Base-by-base conservation (phyloP, 1,284 basidiomycete genomes). In the Puccinia hordei region DNA sequence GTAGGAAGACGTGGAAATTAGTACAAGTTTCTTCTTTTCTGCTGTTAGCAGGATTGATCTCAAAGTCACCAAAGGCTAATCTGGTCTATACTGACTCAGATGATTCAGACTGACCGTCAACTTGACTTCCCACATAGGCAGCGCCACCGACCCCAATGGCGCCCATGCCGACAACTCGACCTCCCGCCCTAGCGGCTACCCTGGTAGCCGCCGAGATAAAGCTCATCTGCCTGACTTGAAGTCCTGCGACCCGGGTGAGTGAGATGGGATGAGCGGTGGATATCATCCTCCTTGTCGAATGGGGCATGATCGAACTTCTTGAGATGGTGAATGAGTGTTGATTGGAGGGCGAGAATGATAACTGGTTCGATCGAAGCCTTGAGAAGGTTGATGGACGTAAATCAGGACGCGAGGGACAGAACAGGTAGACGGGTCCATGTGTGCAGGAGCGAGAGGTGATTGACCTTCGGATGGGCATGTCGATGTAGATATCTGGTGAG, bases 101-200 rank as follows among this genome's bases (percentile, higher is more conserved):
- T 33, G 12, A 55, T 33, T 49, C 1, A 24, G 68, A 73, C 71
- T 63, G 57, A 80, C 78, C 69, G 46, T 80, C 78, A 15, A 80
- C 57, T 51, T 80, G 78, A 55, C 44, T 73, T 24, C 69, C 69
- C 12, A 73, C 78, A 41, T 80, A 80, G 30, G 69, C 78, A 51
- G 78, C 78, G 8, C 78, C 51, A 22, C 78, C 78, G 1, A 65
- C 68, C 4, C 78, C 78, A 13, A 80, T 19, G 10, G 69, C 69
- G n/a, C 78, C 69, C 12, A 80, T 22, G 19, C 78, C 78, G 15
- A 80, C 12, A 22, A 80, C n/a, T 35, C 78, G 46, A 22, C 69
- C 69, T 24, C 69, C 78, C 0, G 49, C 55, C 27, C 68, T 46
- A 10, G 66, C 49, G 12, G 61, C 69, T 1, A 69, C 59, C 19